Conservation (phyloP, 192 early-diverging fungal genomes). For the Backusella luteola region DNA sequence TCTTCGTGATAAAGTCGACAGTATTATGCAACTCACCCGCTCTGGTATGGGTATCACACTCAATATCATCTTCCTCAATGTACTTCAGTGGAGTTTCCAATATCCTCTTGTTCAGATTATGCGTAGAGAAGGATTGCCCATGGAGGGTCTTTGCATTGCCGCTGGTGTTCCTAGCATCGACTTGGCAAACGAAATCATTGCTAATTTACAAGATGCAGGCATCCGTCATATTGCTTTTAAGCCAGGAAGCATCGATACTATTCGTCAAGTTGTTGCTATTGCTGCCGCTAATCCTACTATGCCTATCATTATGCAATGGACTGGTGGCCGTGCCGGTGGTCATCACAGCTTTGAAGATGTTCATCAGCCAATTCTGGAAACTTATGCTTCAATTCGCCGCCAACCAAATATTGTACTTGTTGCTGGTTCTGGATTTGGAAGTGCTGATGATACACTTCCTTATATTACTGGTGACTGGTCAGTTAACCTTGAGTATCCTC, state of each 20-base stretch:
- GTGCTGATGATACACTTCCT: slow-evolving; percentile 78
- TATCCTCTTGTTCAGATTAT: slow-evolving; percentile 78
- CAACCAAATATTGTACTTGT: slow-evolving; percentile 81
- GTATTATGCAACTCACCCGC: slow-evolving; percentile 68
- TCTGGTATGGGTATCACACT: slow-evolving; percentile 88
- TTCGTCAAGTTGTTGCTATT: slow-evolving; percentile 73
- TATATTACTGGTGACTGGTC: slow-evolving; percentile 96
- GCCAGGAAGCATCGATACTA: slow-evolving; percentile 75
- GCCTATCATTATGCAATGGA: slow-evolving; percentile 94
- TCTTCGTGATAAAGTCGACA: slow-evolving; percentile 66
- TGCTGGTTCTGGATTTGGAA: slow-evolving; percentile 91
- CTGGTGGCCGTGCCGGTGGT: slow-evolving; percentile 93
- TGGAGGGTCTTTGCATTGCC: slow-evolving; percentile 88
- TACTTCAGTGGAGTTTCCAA: slow-evolving; percentile 90
- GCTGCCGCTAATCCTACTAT: slow-evolving; percentile 79
- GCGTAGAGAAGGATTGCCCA: slow-evolving; percentile 80
- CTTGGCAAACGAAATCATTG: slow-evolving; percentile 77
- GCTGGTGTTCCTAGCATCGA: slow-evolving; percentile 90
- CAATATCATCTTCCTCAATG: slow-evolving; percentile 91
- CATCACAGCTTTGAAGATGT: slow-evolving; percentile 98
- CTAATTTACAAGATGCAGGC: slow-evolving; percentile 66
- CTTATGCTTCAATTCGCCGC: slow-evolving; percentile 81
- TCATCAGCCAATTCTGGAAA: slow-evolving; percentile 86
- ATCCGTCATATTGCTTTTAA: slow-evolving; percentile 87
- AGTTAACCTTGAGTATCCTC: slow-evolving; percentile 67